Evolutionary conservation across 2,329 filamentous ascomycete genomes (phyloP).

Genomic region (Hypoxylon sp.): DNA sequence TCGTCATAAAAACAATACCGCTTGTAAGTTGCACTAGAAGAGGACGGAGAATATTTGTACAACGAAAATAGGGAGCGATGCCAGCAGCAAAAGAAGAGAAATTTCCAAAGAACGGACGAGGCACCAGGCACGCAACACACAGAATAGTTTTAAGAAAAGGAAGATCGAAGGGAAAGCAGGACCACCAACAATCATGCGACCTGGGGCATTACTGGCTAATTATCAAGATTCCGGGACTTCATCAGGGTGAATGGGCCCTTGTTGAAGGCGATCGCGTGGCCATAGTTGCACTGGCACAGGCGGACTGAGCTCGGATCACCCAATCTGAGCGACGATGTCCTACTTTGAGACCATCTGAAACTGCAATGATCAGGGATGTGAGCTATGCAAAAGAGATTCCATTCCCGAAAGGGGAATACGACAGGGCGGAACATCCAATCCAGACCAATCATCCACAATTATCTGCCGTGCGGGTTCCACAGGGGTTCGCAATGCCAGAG

Average conservation of each 20-base stretch:
- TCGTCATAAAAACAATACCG: constrained; percentile 47
- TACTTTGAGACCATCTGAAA: constrained; percentile 58
- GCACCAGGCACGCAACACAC: constrained; percentile 46
- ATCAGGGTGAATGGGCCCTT: constrained; percentile 34
- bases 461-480: constrained; percentile 40
- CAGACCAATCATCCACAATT: constrained; percentile 30
- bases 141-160: constrained; percentile 28
- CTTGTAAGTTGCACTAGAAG: constrained; percentile 36
- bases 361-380: constrained; percentile 51
- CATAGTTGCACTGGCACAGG: constrained; percentile 30
- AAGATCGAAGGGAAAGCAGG: constrained; percentile 40
- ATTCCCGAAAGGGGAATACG: constrained; percentile 17
- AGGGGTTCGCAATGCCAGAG: constrained; percentile 26
- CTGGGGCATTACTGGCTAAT: constrained; percentile 43
- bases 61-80: constrained; percentile 38
- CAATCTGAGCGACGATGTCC: constrained; percentile 49
- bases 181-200: constrained; percentile 46
- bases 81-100: constrained; percentile 43
- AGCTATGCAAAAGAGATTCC: constrained; percentile 42
- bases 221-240: constrained; percentile 37
- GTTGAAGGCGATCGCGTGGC: constrained; percentile 29
- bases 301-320: constrained; percentile 44
- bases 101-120: constrained; percentile 44
- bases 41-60: constrained; percentile 41
- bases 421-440: constrained; percentile 18